Base-by-base conservation (phyloP, 1,284 basidiomycete genomes). In the Rhodotorula sp. region DNA sequence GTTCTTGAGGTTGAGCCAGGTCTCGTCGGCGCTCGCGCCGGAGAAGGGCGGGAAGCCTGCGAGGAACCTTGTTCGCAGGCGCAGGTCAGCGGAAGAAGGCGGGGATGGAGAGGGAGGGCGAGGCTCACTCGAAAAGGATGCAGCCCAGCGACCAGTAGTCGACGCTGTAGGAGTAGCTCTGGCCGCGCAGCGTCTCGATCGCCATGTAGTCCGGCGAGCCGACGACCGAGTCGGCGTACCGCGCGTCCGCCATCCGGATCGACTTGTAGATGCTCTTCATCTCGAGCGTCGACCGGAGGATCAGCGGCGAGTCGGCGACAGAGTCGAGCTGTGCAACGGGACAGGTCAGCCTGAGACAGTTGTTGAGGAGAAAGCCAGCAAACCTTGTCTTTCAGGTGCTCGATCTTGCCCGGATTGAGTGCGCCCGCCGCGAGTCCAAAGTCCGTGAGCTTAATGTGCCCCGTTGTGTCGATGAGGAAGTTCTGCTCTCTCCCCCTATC, bases 131-230 rank as follows among this genome's bases (percentile, higher is more conserved):
- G 84, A 98, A 99, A 39, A 99, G 84, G 79, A 99, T 99, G 82
- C 97, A 99, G 19, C 97, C 97, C 8, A 99, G 86, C 9, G 93
- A 96, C 97, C 97, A 99, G 80, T 93, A 99, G 83, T 99, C 97
- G 67, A 98, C 97, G 0, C 92, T 91, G 81, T 91, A 97, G 0
- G 90, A 91, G 83, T 99, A 99, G 9, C 93, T 90, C 80, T 94
- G 93, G 48, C 92, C 95, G 37, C 95, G 89, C 29, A 99, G 87
- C 41, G 98, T 96, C 67, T 80, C 78, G 59, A 76, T 76, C 13
- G 82, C 82, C 81, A 83, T 84, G 77, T 99, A 99, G 83, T 99
- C 97, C 0, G 97, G 97, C 3, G 93, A 96, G 25, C 97, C 97
- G 48, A 99, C 97, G 72, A 99, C 94, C 19, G 95, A 98, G 81